phyloP scores from a whole-genome alignment of 306 rosid genomes.

The Vachellia collinsii region DNA sequence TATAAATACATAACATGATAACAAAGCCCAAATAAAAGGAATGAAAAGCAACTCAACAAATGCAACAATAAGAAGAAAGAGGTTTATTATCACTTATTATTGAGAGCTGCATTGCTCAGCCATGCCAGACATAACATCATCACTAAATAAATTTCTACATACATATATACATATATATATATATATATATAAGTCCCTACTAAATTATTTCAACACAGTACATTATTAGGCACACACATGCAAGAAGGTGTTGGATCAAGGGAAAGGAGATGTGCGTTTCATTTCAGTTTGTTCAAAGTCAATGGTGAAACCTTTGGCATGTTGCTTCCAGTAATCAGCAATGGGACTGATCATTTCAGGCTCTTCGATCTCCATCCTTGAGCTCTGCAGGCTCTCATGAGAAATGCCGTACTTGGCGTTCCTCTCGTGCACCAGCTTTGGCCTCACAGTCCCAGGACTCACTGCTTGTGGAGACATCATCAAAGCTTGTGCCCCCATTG shows the following conservation, averaged over 20 bases:
- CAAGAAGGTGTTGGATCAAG: conserved; percentile 31
- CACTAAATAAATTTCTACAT: no score
- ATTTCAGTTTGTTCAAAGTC: conserved; percentile 54
- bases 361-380: conserved; percentile 68
- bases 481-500: conserved; percentile 72
- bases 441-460: conserved; percentile 52
- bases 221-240: background rate
- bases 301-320: conserved; percentile 62
- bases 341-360: conserved; percentile 67
- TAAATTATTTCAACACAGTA: background rate
- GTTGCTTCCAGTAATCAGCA: conserved; percentile 83
- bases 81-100: no score
- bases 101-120: no score
- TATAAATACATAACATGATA: no score
- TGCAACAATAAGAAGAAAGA: no score
- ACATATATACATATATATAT: no score
- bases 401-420: conserved; percentile 58
- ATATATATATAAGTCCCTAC: background rate
- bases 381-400: conserved; percentile 44
- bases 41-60: no score
- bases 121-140: no score
- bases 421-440: conserved; percentile 54
- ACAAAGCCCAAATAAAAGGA: no score
- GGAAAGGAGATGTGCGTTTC: conserved; percentile 58
- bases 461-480: conserved; percentile 82